Evolutionary conservation across 1,139 yeast genomes (phyloP).

Genomic region (Diutina pseudorugosa): DNA sequence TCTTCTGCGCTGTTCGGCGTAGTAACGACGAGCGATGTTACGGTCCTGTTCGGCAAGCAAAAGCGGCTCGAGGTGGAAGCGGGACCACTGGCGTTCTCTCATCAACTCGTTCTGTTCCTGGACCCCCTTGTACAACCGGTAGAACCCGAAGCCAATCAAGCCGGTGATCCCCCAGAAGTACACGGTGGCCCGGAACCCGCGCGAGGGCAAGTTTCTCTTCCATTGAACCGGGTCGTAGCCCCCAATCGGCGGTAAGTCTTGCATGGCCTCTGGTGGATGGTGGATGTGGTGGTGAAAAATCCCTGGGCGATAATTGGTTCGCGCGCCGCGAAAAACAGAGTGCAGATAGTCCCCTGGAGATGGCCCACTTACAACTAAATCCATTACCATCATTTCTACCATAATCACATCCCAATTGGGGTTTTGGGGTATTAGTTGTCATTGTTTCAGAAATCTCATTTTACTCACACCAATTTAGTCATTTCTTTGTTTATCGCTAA

Average conservation of each 20-base stretch:
- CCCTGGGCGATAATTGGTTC: neutral
- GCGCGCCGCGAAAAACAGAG: neutral
- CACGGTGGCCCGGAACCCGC: conserved; percentile 72
- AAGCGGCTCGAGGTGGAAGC: conserved; percentile 63
- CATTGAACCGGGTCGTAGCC: conserved; percentile 85
- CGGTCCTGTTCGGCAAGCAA: conserved; percentile 78
- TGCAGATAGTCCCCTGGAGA: neutral
- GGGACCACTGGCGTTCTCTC: conserved; percentile 70
- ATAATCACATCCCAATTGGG: too few species aligned
- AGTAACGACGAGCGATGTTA: conserved; percentile 61
- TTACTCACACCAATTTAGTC: too few species aligned
- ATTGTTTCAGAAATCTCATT: too few species aligned
- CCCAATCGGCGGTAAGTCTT: conserved; percentile 81
- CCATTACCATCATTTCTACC: too few species aligned
- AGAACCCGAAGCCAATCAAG: conserved; percentile 62
- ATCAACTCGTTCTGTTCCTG: conserved; percentile 67
- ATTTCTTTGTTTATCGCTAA: too few species aligned
- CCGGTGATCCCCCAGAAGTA: conserved; percentile 57
- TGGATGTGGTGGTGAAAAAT: neutral
- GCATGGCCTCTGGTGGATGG: conserved; percentile 21
- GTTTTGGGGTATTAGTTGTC: too few species aligned
- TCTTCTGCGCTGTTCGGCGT: conserved; percentile 59
- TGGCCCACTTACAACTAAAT: neutral
- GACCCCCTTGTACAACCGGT: conserved; percentile 53
- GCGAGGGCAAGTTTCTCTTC: conserved; percentile 76